Conservation (phyloP, 2,329 filamentous ascomycete species). For the Exophiala xenobiotica region DNA sequence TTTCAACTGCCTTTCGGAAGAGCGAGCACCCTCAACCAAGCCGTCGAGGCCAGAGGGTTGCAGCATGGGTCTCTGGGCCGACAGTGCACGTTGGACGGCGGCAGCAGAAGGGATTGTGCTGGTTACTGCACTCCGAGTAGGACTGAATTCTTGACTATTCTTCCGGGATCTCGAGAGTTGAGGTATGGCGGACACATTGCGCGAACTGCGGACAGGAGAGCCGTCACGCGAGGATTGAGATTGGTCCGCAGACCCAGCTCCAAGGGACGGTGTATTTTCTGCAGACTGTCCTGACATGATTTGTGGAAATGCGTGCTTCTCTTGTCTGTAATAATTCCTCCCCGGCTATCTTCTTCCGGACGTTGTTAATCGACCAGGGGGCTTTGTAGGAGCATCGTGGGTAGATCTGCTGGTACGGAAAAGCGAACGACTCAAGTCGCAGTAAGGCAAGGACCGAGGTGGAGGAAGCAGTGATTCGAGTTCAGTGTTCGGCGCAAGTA, state of each 20-base stretch:
- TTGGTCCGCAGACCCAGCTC: slow-evolving; percentile 8
- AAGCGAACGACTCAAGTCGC: background rate
- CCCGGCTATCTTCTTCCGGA: slow-evolving; percentile 6
- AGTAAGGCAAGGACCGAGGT: background rate
- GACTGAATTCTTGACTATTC: slow-evolving; percentile 66
- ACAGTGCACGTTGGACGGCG: slow-evolving; percentile 65
- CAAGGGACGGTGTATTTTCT: slow-evolving; percentile 11
- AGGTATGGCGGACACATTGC: slow-evolving; percentile 30
- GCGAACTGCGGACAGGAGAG: slow-evolving; percentile 23
- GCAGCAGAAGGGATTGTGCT: slow-evolving; percentile 58
- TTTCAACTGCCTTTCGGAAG: slow-evolving; percentile 61
- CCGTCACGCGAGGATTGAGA: slow-evolving; percentile 18
- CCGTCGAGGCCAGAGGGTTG: slow-evolving; percentile 62
- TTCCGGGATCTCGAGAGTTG: slow-evolving; percentile 58
- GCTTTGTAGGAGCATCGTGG: slow-evolving; percentile 19
- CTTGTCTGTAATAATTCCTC: slow-evolving; percentile 11
- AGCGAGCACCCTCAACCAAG: slow-evolving; percentile 59
- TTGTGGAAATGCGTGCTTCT: background rate
- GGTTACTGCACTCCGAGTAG: slow-evolving; percentile 48
- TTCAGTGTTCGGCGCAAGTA: background rate
- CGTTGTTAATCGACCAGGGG: slow-evolving; percentile 12
- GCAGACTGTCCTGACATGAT: slow-evolving; percentile 17
- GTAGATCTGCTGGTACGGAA: slow-evolving; percentile 3
- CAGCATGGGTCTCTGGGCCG: slow-evolving; percentile 65
- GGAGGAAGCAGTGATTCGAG: background rate